Conservation (phyloP, 139 green algal species). For the Auxenochlorella protothecoides region DNA sequence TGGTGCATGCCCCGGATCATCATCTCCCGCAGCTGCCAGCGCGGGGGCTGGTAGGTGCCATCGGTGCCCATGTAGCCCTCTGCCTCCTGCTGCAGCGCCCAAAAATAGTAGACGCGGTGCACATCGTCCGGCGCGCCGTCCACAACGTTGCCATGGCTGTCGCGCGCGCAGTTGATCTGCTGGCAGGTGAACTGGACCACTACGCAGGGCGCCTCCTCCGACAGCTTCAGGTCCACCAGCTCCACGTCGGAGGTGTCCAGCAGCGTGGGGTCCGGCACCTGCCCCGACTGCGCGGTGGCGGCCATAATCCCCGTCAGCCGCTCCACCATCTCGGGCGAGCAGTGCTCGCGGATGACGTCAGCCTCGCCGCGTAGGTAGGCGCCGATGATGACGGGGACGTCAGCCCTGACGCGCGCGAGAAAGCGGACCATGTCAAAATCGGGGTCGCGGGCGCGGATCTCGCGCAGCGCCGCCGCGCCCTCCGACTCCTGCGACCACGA, state of each 20-base stretch:
- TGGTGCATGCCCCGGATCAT: constrained; percentile 57
- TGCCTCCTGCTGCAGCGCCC: constrained; percentile 69
- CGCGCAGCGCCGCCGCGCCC: constrained; percentile 58
- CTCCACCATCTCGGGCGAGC: constrained; percentile 75
- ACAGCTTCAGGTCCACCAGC: constrained; percentile 68
- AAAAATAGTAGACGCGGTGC: constrained; percentile 61
- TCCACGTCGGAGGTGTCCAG: constrained; percentile 83
- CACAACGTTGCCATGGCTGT: constrained; percentile 85
- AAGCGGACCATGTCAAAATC: constrained; percentile 83
- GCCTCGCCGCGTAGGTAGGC: constrained; percentile 54
- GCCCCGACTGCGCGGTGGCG: constrained; percentile 28
- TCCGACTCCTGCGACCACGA: constrained; percentile 66
- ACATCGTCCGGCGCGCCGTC: constrained; percentile 72
- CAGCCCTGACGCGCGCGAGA: constrained; percentile 41
- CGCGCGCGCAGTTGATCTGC: constrained; percentile 81
- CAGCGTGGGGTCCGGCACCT: constrained; percentile 76
- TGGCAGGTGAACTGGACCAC: constrained; percentile 53
- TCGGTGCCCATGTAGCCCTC: constrained; percentile 51
- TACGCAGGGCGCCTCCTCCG: constrained; percentile 79
- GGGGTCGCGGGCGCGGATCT: constrained; percentile 68
- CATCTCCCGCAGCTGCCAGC: constrained; percentile 83
- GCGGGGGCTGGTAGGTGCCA: constrained; percentile 59
- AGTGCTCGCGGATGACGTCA: constrained; percentile 55
- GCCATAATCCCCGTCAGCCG: constrained; percentile 65
- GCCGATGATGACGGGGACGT: constrained; percentile 45